Percentiles rank a stretch among this genome's conserved stretches.
These are phyloP conservation scores for Kazachstania psychrophila DNA, from an alignment of 805 yeast genomes.

Conservation along the genomic window DNA sequence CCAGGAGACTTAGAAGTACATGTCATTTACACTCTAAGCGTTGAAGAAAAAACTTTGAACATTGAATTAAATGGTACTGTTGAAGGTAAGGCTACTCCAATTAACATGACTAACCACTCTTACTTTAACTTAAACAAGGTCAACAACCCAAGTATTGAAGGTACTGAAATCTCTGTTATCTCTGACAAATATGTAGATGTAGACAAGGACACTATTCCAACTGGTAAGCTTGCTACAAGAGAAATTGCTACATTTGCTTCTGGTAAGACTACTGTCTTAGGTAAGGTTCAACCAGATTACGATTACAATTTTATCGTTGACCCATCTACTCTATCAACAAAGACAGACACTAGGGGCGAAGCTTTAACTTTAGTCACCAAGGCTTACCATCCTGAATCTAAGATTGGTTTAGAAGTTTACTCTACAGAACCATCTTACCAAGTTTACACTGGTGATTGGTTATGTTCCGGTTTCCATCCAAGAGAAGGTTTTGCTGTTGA, in stretches of 20 bases:
- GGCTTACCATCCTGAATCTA: slow-evolving; percentile 39
- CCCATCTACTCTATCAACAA: slow-evolving; percentile 13
- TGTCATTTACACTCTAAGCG: slow-evolving; percentile 39
- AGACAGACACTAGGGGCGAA: slow-evolving; percentile 32
- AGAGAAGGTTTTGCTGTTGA: slow-evolving; percentile 54
- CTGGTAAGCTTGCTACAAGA: slow-evolving; percentile 35
- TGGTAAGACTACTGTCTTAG: slow-evolving; percentile 23
- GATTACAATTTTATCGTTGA: slow-evolving; percentile 42
- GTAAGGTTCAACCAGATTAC: slow-evolving; percentile 28
- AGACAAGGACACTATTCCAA: slow-evolving; percentile 34
- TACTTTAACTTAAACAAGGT: slow-evolving; percentile 44
- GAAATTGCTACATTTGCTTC: slow-evolving; percentile 21
- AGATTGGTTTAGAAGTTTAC: slow-evolving; percentile 33
- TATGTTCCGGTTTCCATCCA: slow-evolving; percentile 31
- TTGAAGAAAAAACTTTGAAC: slow-evolving; percentile 30
- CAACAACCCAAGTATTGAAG: slow-evolving; percentile 27
- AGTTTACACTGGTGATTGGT: slow-evolving; percentile 52
- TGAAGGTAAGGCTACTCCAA: slow-evolving; percentile 36
- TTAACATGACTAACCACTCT: slow-evolving; percentile 54
- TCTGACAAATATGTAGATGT: slow-evolving; percentile 37
- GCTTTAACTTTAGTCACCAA: slow-evolving; percentile 33
- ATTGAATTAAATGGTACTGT: slow-evolving; percentile 37
- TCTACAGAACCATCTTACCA: slow-evolving; percentile 64
- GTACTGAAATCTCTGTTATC: slow-evolving; percentile 32
- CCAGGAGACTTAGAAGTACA: slow-evolving; percentile 46